Evolutionary conservation across 345 rosid species (phyloP), one percentile per base, ranked within the genome.

Genomic region (Ceriops decandra): DNA sequence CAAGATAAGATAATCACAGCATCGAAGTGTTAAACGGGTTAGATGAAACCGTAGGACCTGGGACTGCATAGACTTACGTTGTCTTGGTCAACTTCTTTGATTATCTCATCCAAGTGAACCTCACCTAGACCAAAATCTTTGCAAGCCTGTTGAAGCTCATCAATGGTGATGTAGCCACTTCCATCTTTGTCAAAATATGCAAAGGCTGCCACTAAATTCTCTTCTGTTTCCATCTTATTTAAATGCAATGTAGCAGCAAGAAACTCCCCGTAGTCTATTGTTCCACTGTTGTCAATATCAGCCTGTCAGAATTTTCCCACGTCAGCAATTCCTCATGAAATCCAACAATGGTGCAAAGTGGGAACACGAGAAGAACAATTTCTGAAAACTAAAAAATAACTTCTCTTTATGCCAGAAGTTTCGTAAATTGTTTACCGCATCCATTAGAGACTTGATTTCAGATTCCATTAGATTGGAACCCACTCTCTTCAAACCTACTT

Each of bases 131-230:
- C 98, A 66, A 93, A 91, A 49, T 93, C 95, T 78, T 87, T 87
- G 85, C 95, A 91, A 57, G 98, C 93, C 69, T 89, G 89, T 73
- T 93, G 98, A 73, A 93, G 88, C 81, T 93, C 98, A 60, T 93
- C 97, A 35, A 85, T 75, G 64, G 98, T 93, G 77, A 93, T 90
- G 79, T 88, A 87, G 38, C 98, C 97, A 6, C 97, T 90, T 46
- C 90, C 90, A 53, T 93, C 98, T 84, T 84, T 93, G 81, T 93
- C 98, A 64, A 93, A 93, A 72, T 80, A 93, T 16, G 97, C 65
- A 72, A 93, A 93, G 3, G 98, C 98, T 67, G 92, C 97, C 24
- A 81, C 73, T 72, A 93, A 80, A 71, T 93, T 88, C 80, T 93
- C 97, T 68, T 90, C 98, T 72, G 90, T 85, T 73, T 93, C 97